These are phyloP conservation scores for Paramyrothecium sp. DNA, from an alignment of 2,329 filamentous ascomycete genomes.

Conservation along the genomic window DNA sequence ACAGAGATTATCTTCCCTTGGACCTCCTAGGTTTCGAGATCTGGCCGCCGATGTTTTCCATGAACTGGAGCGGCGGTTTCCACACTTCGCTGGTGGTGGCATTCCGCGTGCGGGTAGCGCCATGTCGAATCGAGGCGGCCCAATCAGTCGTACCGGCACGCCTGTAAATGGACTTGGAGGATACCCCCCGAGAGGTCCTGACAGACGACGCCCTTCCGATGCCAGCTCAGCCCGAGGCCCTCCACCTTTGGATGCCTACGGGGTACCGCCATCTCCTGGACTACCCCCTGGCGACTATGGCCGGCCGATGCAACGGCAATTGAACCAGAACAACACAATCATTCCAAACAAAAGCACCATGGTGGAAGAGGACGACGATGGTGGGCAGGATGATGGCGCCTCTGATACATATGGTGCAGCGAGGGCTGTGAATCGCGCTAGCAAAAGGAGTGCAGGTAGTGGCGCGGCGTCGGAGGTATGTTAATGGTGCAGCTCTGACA, in stretches of 20 bases:
- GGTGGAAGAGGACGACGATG: slow-evolving; percentile 90
- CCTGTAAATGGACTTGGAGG: slow-evolving; percentile 55
- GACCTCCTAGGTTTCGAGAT: slow-evolving; percentile 82
- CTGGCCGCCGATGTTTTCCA: slow-evolving; percentile 95
- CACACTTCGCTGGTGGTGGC: slow-evolving; percentile 71
- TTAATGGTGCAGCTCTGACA: neutral
- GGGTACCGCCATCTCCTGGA: slow-evolving; percentile 59
- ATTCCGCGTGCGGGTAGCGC: slow-evolving; percentile 69
- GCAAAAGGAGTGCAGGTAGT: slow-evolving; percentile 27
- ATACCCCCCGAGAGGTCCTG: slow-evolving; percentile 49
- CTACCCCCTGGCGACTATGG: slow-evolving; percentile 64
- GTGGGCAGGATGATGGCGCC: slow-evolving; percentile 23
- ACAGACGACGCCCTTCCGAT: slow-evolving; percentile 58
- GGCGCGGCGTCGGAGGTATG: slow-evolving; percentile 36
- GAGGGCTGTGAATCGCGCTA: slow-evolving; percentile 14
- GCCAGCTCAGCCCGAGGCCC: slow-evolving; percentile 58
- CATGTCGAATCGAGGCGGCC: slow-evolving; percentile 57
- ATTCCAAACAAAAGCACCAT: slow-evolving; percentile 97
- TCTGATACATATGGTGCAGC: neutral
- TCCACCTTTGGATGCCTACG: slow-evolving; percentile 42
- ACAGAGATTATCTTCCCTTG: slow-evolving; percentile 88
- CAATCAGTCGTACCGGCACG: slow-evolving; percentile 59
- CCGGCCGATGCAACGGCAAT: slow-evolving; percentile 80
- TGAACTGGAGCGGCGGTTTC: slow-evolving; percentile 88
- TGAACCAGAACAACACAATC: slow-evolving; percentile 87